phyloP scores from a whole-genome alignment of 176 grass and related monocot genomes.

The Lolium perenne region DNA sequence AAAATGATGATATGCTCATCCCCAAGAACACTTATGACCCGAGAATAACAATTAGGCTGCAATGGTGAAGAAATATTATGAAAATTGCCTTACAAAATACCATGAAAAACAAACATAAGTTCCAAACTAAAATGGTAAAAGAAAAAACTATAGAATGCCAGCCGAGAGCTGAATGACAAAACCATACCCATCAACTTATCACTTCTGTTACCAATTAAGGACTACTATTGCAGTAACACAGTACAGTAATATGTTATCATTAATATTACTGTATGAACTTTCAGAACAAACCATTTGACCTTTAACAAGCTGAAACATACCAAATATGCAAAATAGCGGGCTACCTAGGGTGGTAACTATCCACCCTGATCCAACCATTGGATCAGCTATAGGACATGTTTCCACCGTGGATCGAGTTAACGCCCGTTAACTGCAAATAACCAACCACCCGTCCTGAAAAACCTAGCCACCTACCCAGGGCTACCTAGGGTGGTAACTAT shows the following conservation, averaged over 20 bases:
- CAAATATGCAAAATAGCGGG: no score
- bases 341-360: no score
- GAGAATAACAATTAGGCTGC: slow-evolving; percentile 99
- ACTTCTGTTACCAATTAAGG: background rate
- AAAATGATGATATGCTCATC: slow-evolving; percentile 99
- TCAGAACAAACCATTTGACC: slow-evolving; percentile 1
- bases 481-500: no score
- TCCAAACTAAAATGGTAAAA: slow-evolving; percentile 7
- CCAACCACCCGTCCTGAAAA: no score
- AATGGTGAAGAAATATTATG: slow-evolving; percentile 32
- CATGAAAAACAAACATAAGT: slow-evolving; percentile 24
- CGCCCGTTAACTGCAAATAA: no score
- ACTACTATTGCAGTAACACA: background rate
- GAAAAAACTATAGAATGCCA: slow-evolving; percentile 7
- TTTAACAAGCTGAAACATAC: slow-evolving; percentile 12
- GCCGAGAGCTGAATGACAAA: slow-evolving; percentile 10
- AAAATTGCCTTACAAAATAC: slow-evolving; percentile 30
- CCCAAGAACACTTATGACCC: slow-evolving; percentile 85
- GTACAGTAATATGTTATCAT: background rate
- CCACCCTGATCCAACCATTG: no score
- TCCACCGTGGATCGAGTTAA: no score
- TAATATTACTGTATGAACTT: slow-evolving; percentile 1
- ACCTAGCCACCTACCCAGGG: no score
- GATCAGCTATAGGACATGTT: no score
- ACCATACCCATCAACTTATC: slow-evolving; percentile 17